Evolutionary conservation across 1,139 yeast genomes (phyloP), one percentile per base, ranked within the genome.

Genomic region (Diutina rugosa): DNA sequence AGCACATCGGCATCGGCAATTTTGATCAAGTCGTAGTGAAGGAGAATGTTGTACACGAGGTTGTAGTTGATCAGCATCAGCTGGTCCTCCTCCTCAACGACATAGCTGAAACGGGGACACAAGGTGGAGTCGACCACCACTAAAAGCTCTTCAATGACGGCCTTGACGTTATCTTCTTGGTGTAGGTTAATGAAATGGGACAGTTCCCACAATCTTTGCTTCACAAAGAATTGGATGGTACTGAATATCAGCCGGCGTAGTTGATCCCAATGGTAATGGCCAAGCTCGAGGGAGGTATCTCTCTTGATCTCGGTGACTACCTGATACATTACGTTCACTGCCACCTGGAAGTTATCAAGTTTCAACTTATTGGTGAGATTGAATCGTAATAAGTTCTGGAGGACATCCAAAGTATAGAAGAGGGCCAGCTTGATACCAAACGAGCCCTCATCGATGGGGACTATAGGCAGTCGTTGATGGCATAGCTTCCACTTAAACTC

Each of bases 401-500:
- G 57, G n/a, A 66, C 59, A 60, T 76, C 80, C 46, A 76, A 57
- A 16, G 74, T 69, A 59, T 76, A 76, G 47, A 74, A 69, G 54
- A 70, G 59, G 30, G 72, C 59, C 1, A 72, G 65, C 56, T 73
- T 74, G 48, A 63, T 58, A 0, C 70, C 72, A 29, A 61, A 63
- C 7, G 64, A 61, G 1, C 62, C 67, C 1, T 61, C 55, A 56
- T 67, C 68, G 26, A 62, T 62, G 4, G 75, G 75, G 1, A 76
- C 62, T 18, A 72, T 60, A 0, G 79, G 79, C 6, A 60, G 51
- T 56, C 67, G 69, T 56, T 75, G 79, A 58, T 72, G 79, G 55
- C 77, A 72, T 53, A 75, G 60, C 58, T 75, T 76, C 76, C 78
- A 74, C 55, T 68, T 68, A 58, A 67, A 69, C 59, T 75, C 79